Evolutionary conservation across 2,329 filamentous ascomycete species (phyloP).

Genomic region (Ascochyta lentis): DNA sequence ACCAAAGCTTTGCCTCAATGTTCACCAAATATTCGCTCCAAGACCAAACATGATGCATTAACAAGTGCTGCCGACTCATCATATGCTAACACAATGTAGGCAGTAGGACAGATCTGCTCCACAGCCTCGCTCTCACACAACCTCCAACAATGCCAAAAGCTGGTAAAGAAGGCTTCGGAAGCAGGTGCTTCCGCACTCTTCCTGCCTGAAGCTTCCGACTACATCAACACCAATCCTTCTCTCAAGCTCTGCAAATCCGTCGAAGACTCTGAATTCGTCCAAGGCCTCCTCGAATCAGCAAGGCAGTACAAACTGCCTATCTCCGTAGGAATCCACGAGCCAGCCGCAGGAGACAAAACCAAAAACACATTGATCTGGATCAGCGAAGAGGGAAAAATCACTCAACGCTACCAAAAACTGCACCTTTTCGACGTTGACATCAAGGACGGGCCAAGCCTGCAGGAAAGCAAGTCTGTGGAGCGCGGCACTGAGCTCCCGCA

Average conservation of each 20-base stretch:
- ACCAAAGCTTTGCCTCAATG: background rate
- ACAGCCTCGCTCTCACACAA: conserved; percentile 80
- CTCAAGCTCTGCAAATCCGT: conserved; percentile 75
- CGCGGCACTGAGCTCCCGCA: conserved; percentile 59
- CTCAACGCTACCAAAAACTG: conserved; percentile 80
- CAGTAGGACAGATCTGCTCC: conserved; percentile 88
- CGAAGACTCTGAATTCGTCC: conserved; percentile 73
- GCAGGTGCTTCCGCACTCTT: conserved; percentile 87
- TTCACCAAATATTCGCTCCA: background rate
- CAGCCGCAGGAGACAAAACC: conserved; percentile 57
- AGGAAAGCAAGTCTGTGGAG: conserved; percentile 72
- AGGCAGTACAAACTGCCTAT: conserved; percentile 70
- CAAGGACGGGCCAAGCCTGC: conserved; percentile 63
- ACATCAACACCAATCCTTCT: conserved; percentile 73
- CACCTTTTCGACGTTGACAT: conserved; percentile 83
- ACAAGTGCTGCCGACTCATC: no score
- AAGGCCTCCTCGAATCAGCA: conserved; percentile 74
- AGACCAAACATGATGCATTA: no score
- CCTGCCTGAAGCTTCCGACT: conserved; percentile 90
- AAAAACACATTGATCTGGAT: conserved; percentile 74
- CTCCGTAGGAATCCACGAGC: conserved; percentile 81
- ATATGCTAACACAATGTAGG: conserved; percentile 57
- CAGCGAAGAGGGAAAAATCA: conserved; percentile 63
- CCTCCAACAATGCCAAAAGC: conserved; percentile 74
- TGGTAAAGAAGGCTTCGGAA: conserved; percentile 74